Conservation (phyloP, 2,329 filamentous ascomycete species). For the Pyrenophora tritici-repentis region DNA sequence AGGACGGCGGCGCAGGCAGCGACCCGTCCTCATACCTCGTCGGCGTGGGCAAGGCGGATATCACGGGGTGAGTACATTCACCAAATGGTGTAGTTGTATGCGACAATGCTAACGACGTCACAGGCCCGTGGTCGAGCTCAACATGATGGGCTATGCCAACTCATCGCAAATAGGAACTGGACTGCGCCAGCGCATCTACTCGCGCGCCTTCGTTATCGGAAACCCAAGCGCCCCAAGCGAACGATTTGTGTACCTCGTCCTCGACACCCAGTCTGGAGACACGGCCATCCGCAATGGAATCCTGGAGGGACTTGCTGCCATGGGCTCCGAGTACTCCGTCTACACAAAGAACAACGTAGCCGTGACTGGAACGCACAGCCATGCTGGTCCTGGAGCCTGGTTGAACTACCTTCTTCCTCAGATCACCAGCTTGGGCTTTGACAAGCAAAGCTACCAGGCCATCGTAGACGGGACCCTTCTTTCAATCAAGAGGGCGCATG, state of each 20-base stretch:
- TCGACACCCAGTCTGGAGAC: constrained; percentile 87
- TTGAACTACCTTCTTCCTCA: constrained; percentile 93
- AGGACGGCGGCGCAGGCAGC: constrained; percentile 30
- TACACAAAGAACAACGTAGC: constrained; percentile 85
- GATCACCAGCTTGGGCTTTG: constrained; percentile 84
- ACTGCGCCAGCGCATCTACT: constrained; percentile 84
- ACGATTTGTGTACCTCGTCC: constrained; percentile 82
- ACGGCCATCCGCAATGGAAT: constrained; percentile 89
- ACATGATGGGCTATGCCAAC: constrained; percentile 90
- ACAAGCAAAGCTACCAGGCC: constrained; percentile 83
- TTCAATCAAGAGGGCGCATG: constrained; percentile 81
- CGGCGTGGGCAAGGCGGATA: constrained; percentile 73
- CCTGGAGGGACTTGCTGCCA: constrained; percentile 68
- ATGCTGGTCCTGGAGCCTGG: constrained; percentile 90
- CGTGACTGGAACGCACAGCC: constrained; percentile 89
- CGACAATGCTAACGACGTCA: constrained; percentile 13
- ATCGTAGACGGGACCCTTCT: constrained; percentile 84
- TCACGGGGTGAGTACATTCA: constrained; percentile 62
- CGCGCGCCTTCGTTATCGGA: constrained; percentile 85
- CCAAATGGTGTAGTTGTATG: too few species aligned
- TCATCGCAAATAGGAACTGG: constrained; percentile 81
- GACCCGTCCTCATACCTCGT: constrained; percentile 62
- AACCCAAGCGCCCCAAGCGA: constrained; percentile 68
- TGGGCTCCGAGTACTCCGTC: constrained; percentile 73
- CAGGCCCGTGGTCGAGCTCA: constrained; percentile 85